A percentile compares a stretch with the other conserved stretches of the same genome.
phyloP scores from a whole-genome alignment of 2,329 filamentous ascomycete species.

The Monilinia fructicola region DNA sequence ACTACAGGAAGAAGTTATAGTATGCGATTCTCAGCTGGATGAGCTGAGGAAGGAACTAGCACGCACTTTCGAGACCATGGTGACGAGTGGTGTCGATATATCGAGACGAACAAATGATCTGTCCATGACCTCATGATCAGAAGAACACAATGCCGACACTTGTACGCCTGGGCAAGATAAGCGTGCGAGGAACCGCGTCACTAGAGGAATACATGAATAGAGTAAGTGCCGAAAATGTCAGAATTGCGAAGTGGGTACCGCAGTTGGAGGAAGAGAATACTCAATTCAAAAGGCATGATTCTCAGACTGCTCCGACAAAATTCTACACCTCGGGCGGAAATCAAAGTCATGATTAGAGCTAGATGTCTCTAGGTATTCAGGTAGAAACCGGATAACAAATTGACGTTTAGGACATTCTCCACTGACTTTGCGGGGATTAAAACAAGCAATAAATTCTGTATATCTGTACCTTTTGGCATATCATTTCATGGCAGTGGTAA shows the following conservation, averaged over 20 bases:
- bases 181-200: rapidly evolving
- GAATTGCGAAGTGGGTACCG: background rate
- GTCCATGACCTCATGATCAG: background rate
- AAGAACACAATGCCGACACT: background rate
- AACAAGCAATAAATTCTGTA: too few relatives aligned
- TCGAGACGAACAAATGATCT: too few relatives aligned
- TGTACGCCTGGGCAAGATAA: background rate
- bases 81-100: background rate
- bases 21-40: background rate
- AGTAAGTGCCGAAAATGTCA: background rate
- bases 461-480: background rate
- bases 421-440: background rate
- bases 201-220: background rate
- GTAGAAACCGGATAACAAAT: background rate
- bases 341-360: too few relatives aligned
- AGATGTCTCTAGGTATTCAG: background rate
- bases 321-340: background rate
- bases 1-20: background rate
- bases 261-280: background rate
- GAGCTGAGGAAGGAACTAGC: background rate
- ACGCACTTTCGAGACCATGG: background rate
- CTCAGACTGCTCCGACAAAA: background rate
- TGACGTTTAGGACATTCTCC: background rate
- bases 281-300: background rate
- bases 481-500: background rate